These are phyloP conservation scores for Pseudocercospora vitis DNA, from an alignment of 2,329 filamentous ascomycete genomes.

Conservation along the genomic window DNA sequence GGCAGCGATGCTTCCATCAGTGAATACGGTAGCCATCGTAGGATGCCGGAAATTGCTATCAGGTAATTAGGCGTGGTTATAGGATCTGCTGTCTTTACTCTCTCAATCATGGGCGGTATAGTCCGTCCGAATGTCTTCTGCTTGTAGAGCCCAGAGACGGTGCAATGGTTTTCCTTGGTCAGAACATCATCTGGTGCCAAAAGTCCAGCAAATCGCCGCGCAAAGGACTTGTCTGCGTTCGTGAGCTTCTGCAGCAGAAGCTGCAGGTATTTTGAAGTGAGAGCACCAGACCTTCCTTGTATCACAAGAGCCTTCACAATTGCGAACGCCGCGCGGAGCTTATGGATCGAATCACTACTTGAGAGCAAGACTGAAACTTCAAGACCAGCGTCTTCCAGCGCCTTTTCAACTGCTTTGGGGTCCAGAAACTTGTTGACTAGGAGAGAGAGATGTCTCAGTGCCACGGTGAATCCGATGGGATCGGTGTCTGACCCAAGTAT, in stretches of 20 bases:
- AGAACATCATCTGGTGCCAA: conserved; percentile 62
- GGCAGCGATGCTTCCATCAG: conserved; percentile 61
- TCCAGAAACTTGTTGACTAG: conserved; percentile 52
- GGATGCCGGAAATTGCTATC: conserved; percentile 61
- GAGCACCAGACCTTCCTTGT: conserved; percentile 50
- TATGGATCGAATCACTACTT: conserved; percentile 39
- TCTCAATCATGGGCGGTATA: conserved; percentile 56
- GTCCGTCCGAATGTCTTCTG: conserved; percentile 64
- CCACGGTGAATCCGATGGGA: conserved; percentile 23
- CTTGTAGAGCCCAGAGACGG: conserved; percentile 61
- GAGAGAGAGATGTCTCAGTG: conserved; percentile 47
- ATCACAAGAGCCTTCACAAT: conserved; percentile 61
- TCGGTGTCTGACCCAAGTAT: conserved; percentile 21
- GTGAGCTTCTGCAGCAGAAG: conserved; percentile 53
- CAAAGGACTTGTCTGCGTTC: conserved; percentile 48
- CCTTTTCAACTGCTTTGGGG: conserved; percentile 41
- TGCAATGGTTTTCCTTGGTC: conserved; percentile 60
- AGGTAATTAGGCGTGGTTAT: conserved; percentile 61
- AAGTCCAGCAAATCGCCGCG: conserved; percentile 60
- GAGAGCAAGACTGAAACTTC: conserved; percentile 43
- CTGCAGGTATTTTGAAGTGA: conserved; percentile 45
- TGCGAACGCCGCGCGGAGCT: conserved; percentile 60
- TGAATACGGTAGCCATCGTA: conserved; percentile 59
- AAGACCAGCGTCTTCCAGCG: conserved; percentile 31
- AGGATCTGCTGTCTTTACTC: conserved; percentile 49